Conservation (phyloP, 2,329 filamentous ascomycete species). For the Knoxdaviesia proteae region DNA sequence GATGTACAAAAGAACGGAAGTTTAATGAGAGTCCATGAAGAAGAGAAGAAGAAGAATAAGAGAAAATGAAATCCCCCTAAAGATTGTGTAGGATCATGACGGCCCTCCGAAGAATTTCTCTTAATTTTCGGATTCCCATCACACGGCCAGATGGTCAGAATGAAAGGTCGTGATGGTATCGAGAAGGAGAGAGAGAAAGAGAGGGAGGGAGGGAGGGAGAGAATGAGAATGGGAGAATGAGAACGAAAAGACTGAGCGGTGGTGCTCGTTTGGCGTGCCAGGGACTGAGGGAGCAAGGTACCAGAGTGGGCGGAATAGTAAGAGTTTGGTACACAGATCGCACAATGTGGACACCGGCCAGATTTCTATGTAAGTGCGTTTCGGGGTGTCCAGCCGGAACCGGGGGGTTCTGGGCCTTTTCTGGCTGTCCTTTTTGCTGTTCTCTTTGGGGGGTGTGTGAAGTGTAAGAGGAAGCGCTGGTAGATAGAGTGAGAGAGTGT, state of each 20-base stretch:
- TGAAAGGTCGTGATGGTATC: not conserved
- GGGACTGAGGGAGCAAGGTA: too few relatives aligned
- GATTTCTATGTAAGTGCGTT: too few relatives aligned
- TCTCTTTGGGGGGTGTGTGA: too few relatives aligned
- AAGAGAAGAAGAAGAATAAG: conserved; percentile 4
- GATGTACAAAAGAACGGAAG: not conserved
- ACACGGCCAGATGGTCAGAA: conserved; percentile 1
- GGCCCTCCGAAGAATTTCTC: not conserved
- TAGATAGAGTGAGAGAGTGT: too few relatives aligned
- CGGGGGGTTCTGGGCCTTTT: too few relatives aligned
- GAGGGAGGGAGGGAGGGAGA: conserved; percentile 1
- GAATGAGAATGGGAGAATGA: not conserved
- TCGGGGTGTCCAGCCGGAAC: too few relatives aligned
- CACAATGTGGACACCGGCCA: too few relatives aligned
- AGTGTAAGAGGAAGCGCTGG: too few relatives aligned
- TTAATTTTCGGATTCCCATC: not conserved
- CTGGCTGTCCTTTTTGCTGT: too few relatives aligned
- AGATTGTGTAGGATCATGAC: not conserved
- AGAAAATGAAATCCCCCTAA: conserved; percentile 1
- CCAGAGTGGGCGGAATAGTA: not conserved
- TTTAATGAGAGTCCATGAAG: conserved; percentile 5
- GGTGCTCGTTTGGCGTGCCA: too few relatives aligned
- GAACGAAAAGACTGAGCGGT: not conserved
- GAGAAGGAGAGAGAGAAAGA: not conserved
- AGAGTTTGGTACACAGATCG: not conserved